These are phyloP conservation scores for Aspergillus flavus DNA, from an alignment of 2,329 filamentous ascomycete genomes.

Conservation along the genomic window DNA sequence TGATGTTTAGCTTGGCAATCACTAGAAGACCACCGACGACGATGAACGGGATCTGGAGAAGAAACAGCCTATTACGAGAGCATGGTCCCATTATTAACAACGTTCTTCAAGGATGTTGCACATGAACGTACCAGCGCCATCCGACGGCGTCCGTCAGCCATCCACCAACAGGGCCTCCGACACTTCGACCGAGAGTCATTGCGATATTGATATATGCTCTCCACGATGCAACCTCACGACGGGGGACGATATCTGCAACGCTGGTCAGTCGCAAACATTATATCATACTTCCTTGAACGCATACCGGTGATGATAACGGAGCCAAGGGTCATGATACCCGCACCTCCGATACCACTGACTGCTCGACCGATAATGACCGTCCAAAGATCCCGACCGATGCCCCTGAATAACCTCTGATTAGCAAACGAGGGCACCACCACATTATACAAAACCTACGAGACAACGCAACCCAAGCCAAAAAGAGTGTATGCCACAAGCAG, in stretches of 20 bases:
- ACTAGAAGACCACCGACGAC: slow-evolving; percentile 44
- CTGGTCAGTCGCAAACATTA: not conserved
- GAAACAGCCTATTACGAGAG: slow-evolving; percentile 26
- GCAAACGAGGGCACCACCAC: not conserved
- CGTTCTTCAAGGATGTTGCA: too few relatives aligned
- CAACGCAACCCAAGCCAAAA: slow-evolving; percentile 51
- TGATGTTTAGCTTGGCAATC: slow-evolving; percentile 42
- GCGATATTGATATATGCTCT: slow-evolving; percentile 56
- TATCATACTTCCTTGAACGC: not conserved
- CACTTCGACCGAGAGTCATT: slow-evolving; percentile 52
- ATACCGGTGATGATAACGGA: slow-evolving; percentile 50
- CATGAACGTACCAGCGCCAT: slow-evolving; percentile 61
- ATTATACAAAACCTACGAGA: slow-evolving; percentile 30
- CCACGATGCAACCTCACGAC: slow-evolving; percentile 52
- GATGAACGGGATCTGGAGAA: slow-evolving; percentile 32
- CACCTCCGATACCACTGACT: slow-evolving; percentile 48
- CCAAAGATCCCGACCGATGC: slow-evolving; percentile 39
- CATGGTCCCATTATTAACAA: not conserved
- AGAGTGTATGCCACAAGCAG: slow-evolving; percentile 54
- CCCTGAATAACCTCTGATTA: slow-evolving; percentile 28
- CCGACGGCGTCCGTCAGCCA: slow-evolving; percentile 64
- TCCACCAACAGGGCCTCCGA: slow-evolving; percentile 61
- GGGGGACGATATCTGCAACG: slow-evolving; percentile 48
- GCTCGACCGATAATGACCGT: slow-evolving; percentile 46
- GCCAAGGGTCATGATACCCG: slow-evolving; percentile 48